Evolutionary conservation across 129 eudicot genomes (phyloP).

Genomic region (Dittrichia graveolens): DNA sequence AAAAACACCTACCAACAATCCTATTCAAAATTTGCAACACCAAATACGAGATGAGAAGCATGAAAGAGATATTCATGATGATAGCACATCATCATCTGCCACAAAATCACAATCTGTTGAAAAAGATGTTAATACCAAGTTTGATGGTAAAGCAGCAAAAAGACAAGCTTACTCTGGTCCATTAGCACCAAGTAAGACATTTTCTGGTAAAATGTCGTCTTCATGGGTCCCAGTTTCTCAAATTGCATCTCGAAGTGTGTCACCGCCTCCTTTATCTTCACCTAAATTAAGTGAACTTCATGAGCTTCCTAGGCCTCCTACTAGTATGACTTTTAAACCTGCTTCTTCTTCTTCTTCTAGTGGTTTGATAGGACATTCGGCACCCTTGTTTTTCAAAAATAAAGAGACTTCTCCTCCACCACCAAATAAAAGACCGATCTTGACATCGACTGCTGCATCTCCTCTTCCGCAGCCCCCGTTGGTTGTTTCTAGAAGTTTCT

Average conservation of each 20-base stretch:
- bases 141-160: constrained; percentile 47
- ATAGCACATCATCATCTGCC: constrained; percentile 26
- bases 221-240: constrained; percentile 50
- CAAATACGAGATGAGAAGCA: constrained; percentile 53
- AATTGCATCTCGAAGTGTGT: constrained; percentile 46
- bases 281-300: constrained; percentile 77
- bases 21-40: constrained; percentile 32
- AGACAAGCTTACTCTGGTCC: constrained; percentile 82
- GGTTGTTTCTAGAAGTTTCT: constrained; percentile 69
- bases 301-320: constrained; percentile 89
- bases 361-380: constrained; percentile 47
- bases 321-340: constrained; percentile 24
- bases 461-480: constrained; percentile 70
- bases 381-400: constrained; percentile 49
- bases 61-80: constrained; percentile 40
- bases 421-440: constrained; percentile 39
- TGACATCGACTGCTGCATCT: constrained; percentile 41
- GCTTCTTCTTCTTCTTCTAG: constrained; percentile 31
- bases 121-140: constrained; percentile 20
- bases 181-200: constrained; percentile 50
- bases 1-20: constrained; percentile 35
- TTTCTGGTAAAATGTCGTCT: constrained; percentile 46
- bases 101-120: constrained; percentile 19
- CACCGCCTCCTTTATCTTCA: constrained; percentile 62
- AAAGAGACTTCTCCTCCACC: constrained; percentile 48